Evolutionary conservation across 495 filamentous ascomycete species (phyloP).

Genomic region (Gamarada debralockiae): DNA sequence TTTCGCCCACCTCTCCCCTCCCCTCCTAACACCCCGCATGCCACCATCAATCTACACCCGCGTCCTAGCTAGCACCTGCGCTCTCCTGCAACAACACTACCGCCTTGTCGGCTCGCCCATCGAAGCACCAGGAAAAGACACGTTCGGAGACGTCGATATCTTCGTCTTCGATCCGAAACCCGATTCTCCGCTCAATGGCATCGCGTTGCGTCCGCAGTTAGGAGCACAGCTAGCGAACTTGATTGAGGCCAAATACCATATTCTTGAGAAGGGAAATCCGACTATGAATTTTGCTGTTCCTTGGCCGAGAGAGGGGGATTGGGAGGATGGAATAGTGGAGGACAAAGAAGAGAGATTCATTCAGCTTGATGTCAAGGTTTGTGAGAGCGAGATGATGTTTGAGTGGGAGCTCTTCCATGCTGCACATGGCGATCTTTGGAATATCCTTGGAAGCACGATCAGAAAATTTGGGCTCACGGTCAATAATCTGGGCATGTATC

Average conservation of each 20-base stretch:
- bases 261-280: slow-evolving; percentile 24
- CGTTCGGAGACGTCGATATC: slow-evolving; percentile 59
- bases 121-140: slow-evolving; percentile 50
- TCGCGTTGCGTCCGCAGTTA: no score
- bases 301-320: slow-evolving; percentile 31
- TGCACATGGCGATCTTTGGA: slow-evolving; percentile 64
- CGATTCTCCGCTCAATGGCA: no score
- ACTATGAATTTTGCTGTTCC: slow-evolving; percentile 43
- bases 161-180: slow-evolving; percentile 40
- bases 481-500: slow-evolving; percentile 52
- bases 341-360: slow-evolving; percentile 35
- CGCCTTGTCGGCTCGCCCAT: slow-evolving; percentile 43
- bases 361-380: slow-evolving; percentile 63
- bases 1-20: slow-evolving; percentile 39
- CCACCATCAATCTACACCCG: slow-evolving; percentile 40
- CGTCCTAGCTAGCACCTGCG: slow-evolving; percentile 34
- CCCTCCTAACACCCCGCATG: slow-evolving; percentile 56
- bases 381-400: slow-evolving; percentile 33
- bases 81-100: slow-evolving; percentile 42
- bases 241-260: slow-evolving; percentile 29
- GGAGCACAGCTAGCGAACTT: slow-evolving; percentile 16
- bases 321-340: not conserved
- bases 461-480: slow-evolving; percentile 58
- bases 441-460: slow-evolving; percentile 57
- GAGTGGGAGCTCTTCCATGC: slow-evolving; percentile 60